Conservation (phyloP, 495 filamentous ascomycete genomes). For the Talaromyces trachyspermus region DNA sequence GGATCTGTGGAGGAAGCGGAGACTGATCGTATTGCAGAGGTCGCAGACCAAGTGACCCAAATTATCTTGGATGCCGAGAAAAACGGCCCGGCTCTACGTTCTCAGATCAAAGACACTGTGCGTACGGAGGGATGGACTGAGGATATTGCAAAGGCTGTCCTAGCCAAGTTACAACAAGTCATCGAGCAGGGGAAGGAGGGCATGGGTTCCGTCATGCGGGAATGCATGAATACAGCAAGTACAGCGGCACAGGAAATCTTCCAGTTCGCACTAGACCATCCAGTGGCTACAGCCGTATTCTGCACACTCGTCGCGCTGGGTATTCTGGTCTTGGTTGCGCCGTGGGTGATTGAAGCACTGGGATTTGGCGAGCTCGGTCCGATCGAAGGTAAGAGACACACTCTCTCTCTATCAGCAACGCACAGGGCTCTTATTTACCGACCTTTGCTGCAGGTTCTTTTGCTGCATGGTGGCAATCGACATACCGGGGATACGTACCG, state of each 20-base stretch:
- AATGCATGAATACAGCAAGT: constrained; percentile 20
- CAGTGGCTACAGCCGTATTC: constrained; percentile 17
- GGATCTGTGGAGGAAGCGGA: no score
- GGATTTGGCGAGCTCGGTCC: constrained; percentile 45
- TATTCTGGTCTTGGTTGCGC: constrained; percentile 35
- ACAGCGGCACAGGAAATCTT: not conserved
- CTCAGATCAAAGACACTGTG: constrained; percentile 7
- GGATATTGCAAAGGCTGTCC: constrained; percentile 24
- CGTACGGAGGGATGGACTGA: constrained; percentile 31
- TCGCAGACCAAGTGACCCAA: not conserved
- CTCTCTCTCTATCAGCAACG: constrained; percentile 4
- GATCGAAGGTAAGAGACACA: constrained; percentile 33
- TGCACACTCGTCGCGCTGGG: constrained; percentile 44
- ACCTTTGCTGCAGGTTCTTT: constrained; percentile 25
- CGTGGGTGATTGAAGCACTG: constrained; percentile 36
- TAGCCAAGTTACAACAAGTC: constrained; percentile 23
- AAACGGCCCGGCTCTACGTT: constrained; percentile 8
- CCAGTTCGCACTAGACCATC: constrained; percentile 36
- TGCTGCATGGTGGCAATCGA: constrained; percentile 38
- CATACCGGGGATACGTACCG: constrained; percentile 37
- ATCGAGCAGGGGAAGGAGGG: constrained; percentile 21
- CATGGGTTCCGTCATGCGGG: constrained; percentile 26
- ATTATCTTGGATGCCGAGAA: constrained; percentile 12
- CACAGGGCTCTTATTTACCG: not conserved
- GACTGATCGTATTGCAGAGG: no score